Evolutionary conservation across 805 yeast genomes (phyloP), one percentile per base, ranked within the genome.

Genomic region (Lachancea kluyveri): DNA sequence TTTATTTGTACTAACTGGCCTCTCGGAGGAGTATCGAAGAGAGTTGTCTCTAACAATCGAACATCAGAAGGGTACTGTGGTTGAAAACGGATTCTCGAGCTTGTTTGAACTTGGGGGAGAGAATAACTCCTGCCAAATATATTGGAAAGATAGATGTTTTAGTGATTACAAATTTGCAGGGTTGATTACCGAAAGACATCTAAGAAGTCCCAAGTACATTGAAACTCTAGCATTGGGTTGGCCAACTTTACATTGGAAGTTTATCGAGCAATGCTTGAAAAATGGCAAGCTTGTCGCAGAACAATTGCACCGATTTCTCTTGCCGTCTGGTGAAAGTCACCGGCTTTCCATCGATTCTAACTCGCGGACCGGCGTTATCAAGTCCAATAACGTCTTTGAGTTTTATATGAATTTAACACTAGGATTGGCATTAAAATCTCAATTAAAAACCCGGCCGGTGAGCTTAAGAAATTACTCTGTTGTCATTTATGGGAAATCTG

Each of bases 221-320:
- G 92, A 84, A 47, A 75, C 80, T 2, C 53, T 86, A 11, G 83
- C 90, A 0, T 50, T 86, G 26, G 88, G 90, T 3, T 86, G 95
- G 95, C 96, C 96, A 2, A 69, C 82, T 12, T 48, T 87, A 18
- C 76, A 84, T 3, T 68, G 70, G 35, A 49, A 57, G 6, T 86
- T 70, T 42, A 60, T 85, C 3, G 50, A 54, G 5, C 79, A 77
- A 36, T 67, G 79, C 35, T 44, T 72, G 2, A 41, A 48, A 4
- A 25, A 24, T 5, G 31, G 40, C 4, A 31, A 30, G 28, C 12
- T 55, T 3, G 23, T 25, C 6, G 17, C 18, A 3, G 33, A 37
- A 4, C 23, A 39, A 4, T 72, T 90, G 72, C 55, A 54, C 3
- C 60, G 67, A 3, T 86, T 76, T 50, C 46, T 80, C 2, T 58